phyloP scores from a whole-genome alignment of 331 rosid species.

The Pyracantha coccinea region DNA sequence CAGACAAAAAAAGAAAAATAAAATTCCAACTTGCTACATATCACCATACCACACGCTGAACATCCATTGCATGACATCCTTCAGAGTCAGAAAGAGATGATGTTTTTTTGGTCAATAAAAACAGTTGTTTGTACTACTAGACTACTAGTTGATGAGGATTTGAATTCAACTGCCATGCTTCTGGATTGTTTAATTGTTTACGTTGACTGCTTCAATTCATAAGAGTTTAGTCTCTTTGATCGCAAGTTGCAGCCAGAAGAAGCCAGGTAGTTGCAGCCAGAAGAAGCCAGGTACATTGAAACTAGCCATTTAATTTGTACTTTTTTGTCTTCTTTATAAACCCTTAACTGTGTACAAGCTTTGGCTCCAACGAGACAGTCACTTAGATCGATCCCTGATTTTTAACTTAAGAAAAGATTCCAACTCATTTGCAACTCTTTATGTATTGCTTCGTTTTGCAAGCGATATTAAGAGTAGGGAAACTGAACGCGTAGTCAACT shows the following conservation, averaged over 20 bases:
- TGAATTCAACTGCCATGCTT: not conserved
- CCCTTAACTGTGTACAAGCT: no score
- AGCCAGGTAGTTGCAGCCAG: not conserved
- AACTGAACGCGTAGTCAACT: no score
- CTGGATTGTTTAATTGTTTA: not conserved
- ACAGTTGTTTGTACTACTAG: not conserved
- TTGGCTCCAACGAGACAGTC: not conserved
- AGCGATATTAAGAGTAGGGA: no score
- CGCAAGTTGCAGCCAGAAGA: not conserved
- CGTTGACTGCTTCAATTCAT: not conserved
- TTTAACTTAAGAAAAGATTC: no score
- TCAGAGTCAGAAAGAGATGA: no score
- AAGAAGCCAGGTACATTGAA: not conserved
- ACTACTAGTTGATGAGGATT: not conserved
- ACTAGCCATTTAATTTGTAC: not conserved
- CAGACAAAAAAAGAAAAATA: no score
- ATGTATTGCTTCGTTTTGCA: no score
- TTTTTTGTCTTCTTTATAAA: not conserved
- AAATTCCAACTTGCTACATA: no score
- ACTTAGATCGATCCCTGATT: no score
- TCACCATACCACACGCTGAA: no score
- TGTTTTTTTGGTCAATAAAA: not conserved
- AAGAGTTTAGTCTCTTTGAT: not conserved
- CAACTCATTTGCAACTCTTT: no score
- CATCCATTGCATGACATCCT: no score